Conservation (phyloP, 2,329 filamentous ascomycete species). For the Capronia epimyces region DNA sequence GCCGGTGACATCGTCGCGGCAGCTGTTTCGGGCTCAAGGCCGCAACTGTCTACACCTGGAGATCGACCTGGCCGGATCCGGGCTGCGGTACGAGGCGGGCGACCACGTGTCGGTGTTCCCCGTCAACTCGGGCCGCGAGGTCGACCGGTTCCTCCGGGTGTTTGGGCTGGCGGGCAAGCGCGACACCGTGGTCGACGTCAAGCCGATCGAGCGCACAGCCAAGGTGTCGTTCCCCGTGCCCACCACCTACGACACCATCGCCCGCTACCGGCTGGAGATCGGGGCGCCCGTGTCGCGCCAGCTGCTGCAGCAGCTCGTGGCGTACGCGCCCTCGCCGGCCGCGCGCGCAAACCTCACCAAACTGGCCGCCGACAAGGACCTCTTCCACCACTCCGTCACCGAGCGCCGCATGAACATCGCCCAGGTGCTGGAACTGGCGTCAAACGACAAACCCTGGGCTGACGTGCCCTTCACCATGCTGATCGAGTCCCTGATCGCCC, state of each 20-base stretch:
- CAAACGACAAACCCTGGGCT: conserved; percentile 31
- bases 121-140: conserved; percentile 37
- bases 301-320: conserved; percentile 71
- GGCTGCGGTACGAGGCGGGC: conserved; percentile 38
- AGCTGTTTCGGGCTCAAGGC: conserved; percentile 67
- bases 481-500: conserved; percentile 15
- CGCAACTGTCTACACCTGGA: conserved; percentile 39
- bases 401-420: conserved; percentile 64
- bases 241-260: conserved; percentile 78
- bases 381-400: conserved; percentile 71
- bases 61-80: conserved; percentile 34
- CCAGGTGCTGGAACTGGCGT: conserved; percentile 49
- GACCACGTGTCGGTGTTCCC: conserved; percentile 42
- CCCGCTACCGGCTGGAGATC: conserved; percentile 89
- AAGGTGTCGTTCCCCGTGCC: conserved; percentile 76
- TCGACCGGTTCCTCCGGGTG: conserved; percentile 31
- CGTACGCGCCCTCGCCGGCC: conserved; percentile 69
- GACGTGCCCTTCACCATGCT: conserved; percentile 19
- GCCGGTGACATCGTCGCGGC: conserved; percentile 77
- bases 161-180: conserved; percentile 31
- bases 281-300: conserved; percentile 85
- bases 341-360: conserved; percentile 74
- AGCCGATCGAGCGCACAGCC: conserved; percentile 19
- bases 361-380: conserved; percentile 78
- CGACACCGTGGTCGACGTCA: conserved; percentile 26